Base-by-base conservation (phyloP, 2,329 filamentous ascomycete species). In the Fusarium xyrophilum region DNA sequence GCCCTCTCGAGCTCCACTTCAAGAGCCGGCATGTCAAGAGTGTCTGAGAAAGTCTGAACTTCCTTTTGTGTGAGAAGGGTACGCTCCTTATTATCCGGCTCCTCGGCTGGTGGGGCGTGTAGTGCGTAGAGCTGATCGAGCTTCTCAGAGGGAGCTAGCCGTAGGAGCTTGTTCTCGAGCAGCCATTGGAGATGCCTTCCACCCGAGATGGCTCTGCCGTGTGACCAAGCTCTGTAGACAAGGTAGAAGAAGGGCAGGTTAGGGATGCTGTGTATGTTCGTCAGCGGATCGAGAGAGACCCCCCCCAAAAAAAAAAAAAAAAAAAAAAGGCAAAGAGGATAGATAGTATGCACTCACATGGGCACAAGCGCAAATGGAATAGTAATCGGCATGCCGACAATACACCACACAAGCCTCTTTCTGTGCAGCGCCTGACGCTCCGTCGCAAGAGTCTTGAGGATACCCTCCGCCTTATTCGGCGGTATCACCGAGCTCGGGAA, bases 161-260 rank as follows among this genome's bases (percentile, higher is more conserved):
- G 84, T 39, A 97, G 82, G 30, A 96, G 85, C 48, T 90, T 88
- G 69, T 94, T 89, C 60, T 91, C 82, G 40, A 95, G 79, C 15
- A 99, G 86, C 78, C 93, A 96, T 70, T 95, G 88, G 35, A 98
- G 82, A 77, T 98, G 92, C 74, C 89, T 91, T 23, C 93, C 94
- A 56, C 96, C 96, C 38, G 88, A 87, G 56, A 97, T 82, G 55
- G 96, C 96, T 81, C 91, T 88, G 88, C 92, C 97, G 79, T 97
- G 93, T 23, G 92, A 96, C 91, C 92, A 98, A 28, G 93, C 91
- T 68, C 96, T 88, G 82, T 96, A 99, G 21, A 88, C 88, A 40
- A 98, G 86, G 79, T 98, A 99, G 83, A 98, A 98, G 83, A 98
- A 98, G 21, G 96, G 96, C 15, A 99, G 83, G 77, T 99, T 97